Base-by-base conservation (phyloP, 192 early-diverging fungal genomes). In the Rhizophagus clarus region DNA sequence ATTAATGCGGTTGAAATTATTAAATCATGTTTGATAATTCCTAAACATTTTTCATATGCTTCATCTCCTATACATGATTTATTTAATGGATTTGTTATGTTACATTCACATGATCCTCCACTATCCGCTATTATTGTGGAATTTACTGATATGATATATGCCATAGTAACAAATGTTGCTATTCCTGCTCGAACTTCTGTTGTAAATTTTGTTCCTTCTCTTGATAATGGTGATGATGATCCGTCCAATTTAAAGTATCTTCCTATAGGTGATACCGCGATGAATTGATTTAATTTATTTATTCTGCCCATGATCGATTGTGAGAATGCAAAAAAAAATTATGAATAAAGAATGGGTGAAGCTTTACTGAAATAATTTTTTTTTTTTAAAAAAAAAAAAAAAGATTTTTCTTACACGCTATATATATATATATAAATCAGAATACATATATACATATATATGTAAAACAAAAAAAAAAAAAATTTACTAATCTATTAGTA, bases 81-180 rank as follows among this genome's bases (percentile, higher is more conserved):
- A 31, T 91, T 90, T 29, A 86, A 83, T 34, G 3, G 0, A 34
- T 34, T 3, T 61, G 62, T 37, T 1, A 84, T 84, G 56, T 81
- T 85, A 83, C 94, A 96, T 66, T 88, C 89, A 85, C 94, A 96
- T 17, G 91, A 86, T 73, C 94, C 94, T 60, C 94, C 94, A 47
- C 90, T 88, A 79, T 94, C 93, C 22, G 89, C 87, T 74, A 95
- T 86, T 71, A 95, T 94, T 28, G 90, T 80, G 10, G 94, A 91
- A 81, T 94, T 94, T 15, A 92, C 92, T 1, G 88, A 91, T 81
- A 92, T 89, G 81, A 94, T 92, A 81, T 92, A 93, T 0, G 90
- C 87, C 94, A 95, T 95, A 6, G 93, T 87, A 28, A 95, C 85
- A 74, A 93, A 95, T 62, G 90, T 91, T 2, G 84, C 82, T 40